Conservation (phyloP, 1,139 yeast species). For the Trichomonascaceae sp. region DNA sequence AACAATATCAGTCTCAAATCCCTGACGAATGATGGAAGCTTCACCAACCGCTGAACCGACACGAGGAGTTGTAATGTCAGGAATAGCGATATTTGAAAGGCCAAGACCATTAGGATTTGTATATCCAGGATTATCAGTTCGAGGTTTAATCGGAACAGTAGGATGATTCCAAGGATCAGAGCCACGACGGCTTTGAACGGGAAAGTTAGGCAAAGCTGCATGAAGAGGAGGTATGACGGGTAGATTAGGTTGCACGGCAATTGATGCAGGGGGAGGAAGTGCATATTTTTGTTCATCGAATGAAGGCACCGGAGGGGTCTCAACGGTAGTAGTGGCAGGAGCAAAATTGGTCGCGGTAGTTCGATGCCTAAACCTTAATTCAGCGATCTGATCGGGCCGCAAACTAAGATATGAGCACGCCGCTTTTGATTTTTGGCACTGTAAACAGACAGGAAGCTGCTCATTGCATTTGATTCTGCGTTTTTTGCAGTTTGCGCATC, state of each 20-base stretch:
- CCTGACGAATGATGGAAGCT: slow-evolving; percentile 22
- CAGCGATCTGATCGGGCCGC: slow-evolving; percentile 24
- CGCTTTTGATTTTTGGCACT: slow-evolving; percentile 51
- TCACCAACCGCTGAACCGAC: slow-evolving; percentile 8
- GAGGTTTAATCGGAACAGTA: background rate
- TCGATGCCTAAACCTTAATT: slow-evolving; percentile 9
- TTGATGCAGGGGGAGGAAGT: background rate
- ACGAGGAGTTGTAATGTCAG: background rate
- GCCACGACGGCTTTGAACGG: background rate
- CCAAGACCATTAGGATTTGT: background rate
- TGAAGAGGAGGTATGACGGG: background rate
- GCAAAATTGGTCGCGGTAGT: slow-evolving; percentile 1
- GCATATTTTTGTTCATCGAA: background rate
- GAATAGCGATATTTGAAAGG: background rate
- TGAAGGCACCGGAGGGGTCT: background rate
- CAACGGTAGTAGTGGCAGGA: slow-evolving; percentile 1
- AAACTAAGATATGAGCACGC: slow-evolving; percentile 27
- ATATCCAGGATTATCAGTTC: background rate
- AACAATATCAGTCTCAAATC: slow-evolving; percentile 30
- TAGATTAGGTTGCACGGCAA: background rate
- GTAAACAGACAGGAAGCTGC: slow-evolving; percentile 53
- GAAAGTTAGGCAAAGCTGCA: background rate
- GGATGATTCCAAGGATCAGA: background rate
- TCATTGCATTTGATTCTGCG: slow-evolving; percentile 67
- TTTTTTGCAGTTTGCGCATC: slow-evolving; percentile 62